Base-by-base conservation (phyloP, 129 eudicot genomes). In the Rutidosis leptorrhynchoides region DNA sequence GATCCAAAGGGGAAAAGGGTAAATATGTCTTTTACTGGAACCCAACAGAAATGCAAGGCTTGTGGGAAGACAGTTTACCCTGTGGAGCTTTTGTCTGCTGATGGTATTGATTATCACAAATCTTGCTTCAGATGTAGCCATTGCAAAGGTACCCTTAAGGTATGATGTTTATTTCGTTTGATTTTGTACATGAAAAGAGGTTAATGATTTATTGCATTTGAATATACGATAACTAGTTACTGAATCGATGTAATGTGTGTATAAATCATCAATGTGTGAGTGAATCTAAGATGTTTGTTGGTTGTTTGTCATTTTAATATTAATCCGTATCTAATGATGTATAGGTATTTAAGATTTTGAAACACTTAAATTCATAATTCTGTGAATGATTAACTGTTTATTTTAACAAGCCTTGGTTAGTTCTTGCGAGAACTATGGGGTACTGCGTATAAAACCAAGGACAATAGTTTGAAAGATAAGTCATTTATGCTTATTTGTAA, bases 41-140 rank as follows among this genome's bases (percentile, higher is more conserved):
- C 97, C 37, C 95, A 90, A 65, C 87, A 90, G 74, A 90, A 87
- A 77, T 90, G 97, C 87, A 90, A 90, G 93, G 95, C 87, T 15
- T 90, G 97, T 70, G 95, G 87, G 74, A 90, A 90, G 83, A 90
- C 97, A 9, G 97, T 90, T 81, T 90, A 90, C 61, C 95, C 95
- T 2, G 83, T 90, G 71, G 97, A 90, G 85, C 84, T 84, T 35
- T 79, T 90, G 85, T 87, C 97, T 77, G 97, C 97, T 35, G 97
- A 90, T 83, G 97, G 95, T 56, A 56, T 87, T 72, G 83, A 76
- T 81, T 90, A 84, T 77, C 97, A 90, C 76, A 90, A 90, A 43
- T 80, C 97, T 73, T 90, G 97, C 86, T 90, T 90, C 85, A 90
- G 83, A 75, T 90, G 95, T 75, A 73, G 76, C 69, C 97, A 90